These are phyloP conservation scores for Skeletonema grethae DNA, from an alignment of 108 stramenopile species.

Conservation along the genomic window DNA sequence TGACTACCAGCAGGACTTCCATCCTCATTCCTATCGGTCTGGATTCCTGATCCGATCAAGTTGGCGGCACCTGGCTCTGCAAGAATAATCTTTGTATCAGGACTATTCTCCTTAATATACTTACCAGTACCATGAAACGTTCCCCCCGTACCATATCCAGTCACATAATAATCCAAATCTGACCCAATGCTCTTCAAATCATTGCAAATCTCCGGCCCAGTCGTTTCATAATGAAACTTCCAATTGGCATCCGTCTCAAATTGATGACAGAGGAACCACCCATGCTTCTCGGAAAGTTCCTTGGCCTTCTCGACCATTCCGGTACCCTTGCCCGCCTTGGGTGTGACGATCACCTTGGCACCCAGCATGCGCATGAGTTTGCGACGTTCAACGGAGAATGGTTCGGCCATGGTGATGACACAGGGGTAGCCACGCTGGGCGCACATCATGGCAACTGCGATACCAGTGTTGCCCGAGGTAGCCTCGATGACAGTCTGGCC, in stretches of 20 bases:
- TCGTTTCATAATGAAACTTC: constrained; percentile 73
- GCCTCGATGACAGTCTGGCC: constrained; percentile 95
- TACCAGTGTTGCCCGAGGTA: constrained; percentile 95
- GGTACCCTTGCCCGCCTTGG: constrained; percentile 65
- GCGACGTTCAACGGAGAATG: constrained; percentile 69
- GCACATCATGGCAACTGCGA: constrained; percentile 64
- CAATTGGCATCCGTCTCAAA: constrained; percentile 83
- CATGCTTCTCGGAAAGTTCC: constrained; percentile 65
- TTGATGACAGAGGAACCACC: constrained; percentile 72
- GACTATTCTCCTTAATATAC: constrained; percentile 59
- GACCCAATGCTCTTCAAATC: constrained; percentile 51
- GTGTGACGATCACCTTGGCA: constrained; percentile 69
- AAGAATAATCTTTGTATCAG: constrained; percentile 65
- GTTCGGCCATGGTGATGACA: constrained; percentile 75
- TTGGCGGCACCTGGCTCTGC: constrained; percentile 71
- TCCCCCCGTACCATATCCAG: constrained; percentile 72
- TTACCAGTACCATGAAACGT: constrained; percentile 68
- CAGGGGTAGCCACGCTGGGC: constrained; percentile 77
- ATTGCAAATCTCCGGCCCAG: constrained; percentile 71
- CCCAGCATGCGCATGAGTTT: constrained; percentile 75
- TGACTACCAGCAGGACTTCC: constrained; percentile 53
- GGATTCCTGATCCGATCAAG: constrained; percentile 62
- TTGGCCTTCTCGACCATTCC: constrained; percentile 79
- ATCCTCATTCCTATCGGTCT: constrained; percentile 58
- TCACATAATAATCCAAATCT: constrained; percentile 65